Base-by-base conservation (phyloP, 176 grass and related monocot genomes). In the Oryza meyeriana region DNA sequence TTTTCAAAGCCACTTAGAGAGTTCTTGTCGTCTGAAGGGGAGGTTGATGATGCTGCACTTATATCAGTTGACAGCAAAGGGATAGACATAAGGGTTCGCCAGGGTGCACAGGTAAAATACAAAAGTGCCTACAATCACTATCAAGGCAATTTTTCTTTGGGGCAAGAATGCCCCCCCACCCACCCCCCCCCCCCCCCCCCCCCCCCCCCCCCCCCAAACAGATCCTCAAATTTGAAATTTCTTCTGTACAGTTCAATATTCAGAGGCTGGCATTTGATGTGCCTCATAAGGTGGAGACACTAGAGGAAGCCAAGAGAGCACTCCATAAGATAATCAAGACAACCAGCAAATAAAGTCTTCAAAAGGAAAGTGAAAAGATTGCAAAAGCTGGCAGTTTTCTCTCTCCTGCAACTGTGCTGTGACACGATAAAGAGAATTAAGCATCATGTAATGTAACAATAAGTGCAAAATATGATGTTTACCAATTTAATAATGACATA, bases 11-110 rank as follows among this genome's bases (percentile, higher is more conserved):
- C 93, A 78, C 87, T 99, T 36, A 91, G 94, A 57, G 91, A 95
- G 68, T 79, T 95, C 38, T 87, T 99, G 66, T 99, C 96, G 30
- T 39, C 80, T 5, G 93, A 99, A 88, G 87, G 80, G 12, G 96
- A 99, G 74, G 77, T 95, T 79, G 96, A 99, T 69, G 96, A 92
- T 87, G 96, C 93, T 42, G 96, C 96, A 75, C 85, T 99, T 80
- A 99, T 99, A 93, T 99, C 96, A 16, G 89, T 99, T 78, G 96
- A 99, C 70, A 99, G 96, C 88, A 95, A 99, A 90, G 96, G 96
- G 24, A 99, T 88, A 69, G 96, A 95, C 32, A 99, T 99, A 82
- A 83, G 96, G 18, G 96, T 99, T 81, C 89, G 96, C n/a, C 93
- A 99, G 69, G 96, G 93, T 78, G 96, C 96, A 75, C 96, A 99